Conservation (phyloP, 257 asterid genomes). For the Ilex asprella region DNA sequence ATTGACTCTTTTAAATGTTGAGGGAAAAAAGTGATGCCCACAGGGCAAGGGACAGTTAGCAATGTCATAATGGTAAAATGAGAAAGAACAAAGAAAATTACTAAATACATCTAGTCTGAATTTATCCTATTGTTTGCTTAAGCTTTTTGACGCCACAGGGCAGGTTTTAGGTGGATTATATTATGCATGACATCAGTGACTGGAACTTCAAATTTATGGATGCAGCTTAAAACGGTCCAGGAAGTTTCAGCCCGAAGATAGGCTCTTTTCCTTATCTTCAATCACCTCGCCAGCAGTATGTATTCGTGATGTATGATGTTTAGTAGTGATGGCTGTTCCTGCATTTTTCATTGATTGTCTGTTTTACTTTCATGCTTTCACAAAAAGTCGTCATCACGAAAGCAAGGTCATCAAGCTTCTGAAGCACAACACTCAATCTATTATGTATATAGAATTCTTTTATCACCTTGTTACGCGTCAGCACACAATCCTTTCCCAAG, state of each 20-base stretch:
- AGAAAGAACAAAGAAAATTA: too few species aligned
- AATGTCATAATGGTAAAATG: too few species aligned
- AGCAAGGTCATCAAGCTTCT: too few species aligned
- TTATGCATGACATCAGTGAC: constrained; percentile 7
- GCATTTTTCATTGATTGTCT: background rate
- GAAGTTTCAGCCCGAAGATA: constrained; percentile 95
- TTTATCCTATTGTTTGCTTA: too few species aligned
- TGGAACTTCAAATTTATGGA: background rate
- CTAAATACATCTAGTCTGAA: too few species aligned
- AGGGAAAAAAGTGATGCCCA: too few species aligned
- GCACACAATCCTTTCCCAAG: background rate
- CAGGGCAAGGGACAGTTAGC: too few species aligned
- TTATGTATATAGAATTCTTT: too few species aligned
- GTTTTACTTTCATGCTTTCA: background rate
- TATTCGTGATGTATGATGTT: background rate
- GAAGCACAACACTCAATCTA: too few species aligned
- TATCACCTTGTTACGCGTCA: too few species aligned
- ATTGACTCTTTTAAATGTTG: too few species aligned
- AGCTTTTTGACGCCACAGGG: background rate
- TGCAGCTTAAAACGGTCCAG: constrained; percentile 91
- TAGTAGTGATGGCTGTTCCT: background rate
- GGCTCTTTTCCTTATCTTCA: constrained; percentile 93
- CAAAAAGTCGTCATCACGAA: too few species aligned
- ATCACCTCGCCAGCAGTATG: constrained; percentile 95
- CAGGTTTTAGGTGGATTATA: background rate